Evolutionary conservation across 1,284 basidiomycete species (phyloP).

Genomic region (Cryptococcus deneoformans): DNA sequence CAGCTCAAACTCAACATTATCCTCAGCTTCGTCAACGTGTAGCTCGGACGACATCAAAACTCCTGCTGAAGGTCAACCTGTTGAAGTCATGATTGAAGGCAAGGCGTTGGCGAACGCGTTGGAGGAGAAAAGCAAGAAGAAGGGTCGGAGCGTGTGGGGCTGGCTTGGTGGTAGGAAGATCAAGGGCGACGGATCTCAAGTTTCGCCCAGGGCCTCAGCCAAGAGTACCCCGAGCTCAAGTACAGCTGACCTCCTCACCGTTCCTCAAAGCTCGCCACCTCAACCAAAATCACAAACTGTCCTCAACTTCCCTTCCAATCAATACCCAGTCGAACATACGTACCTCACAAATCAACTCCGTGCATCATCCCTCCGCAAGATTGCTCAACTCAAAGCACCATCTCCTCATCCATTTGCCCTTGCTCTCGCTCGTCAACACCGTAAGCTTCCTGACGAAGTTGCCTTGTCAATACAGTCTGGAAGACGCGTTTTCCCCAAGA

Average conservation of each 20-base stretch:
- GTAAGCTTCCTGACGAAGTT: constrained; percentile 40
- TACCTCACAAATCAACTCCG: constrained; percentile 30
- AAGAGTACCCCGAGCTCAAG: constrained; percentile 20
- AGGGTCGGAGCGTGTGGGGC: constrained; percentile 10
- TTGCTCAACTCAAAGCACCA: constrained; percentile 33
- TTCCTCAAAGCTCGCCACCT: neutral
- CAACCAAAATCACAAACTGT: constrained; percentile 9
- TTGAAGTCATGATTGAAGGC: constrained; percentile 21
- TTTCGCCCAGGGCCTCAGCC: constrained; percentile 6
- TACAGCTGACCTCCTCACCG: constrained; percentile 1
- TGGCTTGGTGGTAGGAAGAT: constrained; percentile 6
- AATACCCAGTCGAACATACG: constrained; percentile 12
- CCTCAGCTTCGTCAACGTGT: constrained; percentile 26
- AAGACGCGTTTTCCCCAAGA: constrained; percentile 37
- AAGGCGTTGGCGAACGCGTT: constrained; percentile 23
- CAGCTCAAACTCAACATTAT: constrained; percentile 26
- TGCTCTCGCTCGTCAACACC: constrained; percentile 30
- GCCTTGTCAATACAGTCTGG: constrained; percentile 36
- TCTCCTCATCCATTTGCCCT: constrained; percentile 43
- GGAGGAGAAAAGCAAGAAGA: constrained; percentile 20
- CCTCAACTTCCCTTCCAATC: constrained; percentile 6
- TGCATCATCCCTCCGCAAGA: constrained; percentile 32
- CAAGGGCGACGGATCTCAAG: constrained; percentile 9
- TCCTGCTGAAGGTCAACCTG: constrained; percentile 19
- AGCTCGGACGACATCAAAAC: constrained; percentile 36